Conservation (phyloP, 441 rosid genomes). For the Gossypium davidsonii region DNA sequence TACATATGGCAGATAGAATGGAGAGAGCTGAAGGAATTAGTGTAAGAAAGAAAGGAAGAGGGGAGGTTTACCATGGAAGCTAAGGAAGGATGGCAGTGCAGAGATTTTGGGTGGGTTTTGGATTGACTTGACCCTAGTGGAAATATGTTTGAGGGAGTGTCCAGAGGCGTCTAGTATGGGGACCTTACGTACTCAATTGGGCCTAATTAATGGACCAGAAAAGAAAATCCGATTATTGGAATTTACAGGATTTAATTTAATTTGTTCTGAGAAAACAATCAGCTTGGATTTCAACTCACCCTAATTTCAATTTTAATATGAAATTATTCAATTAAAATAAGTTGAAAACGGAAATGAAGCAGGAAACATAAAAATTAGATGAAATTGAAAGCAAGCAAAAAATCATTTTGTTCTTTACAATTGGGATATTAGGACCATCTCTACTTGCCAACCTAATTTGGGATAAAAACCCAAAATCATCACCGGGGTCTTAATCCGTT, state of each 20-base stretch:
- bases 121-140: too few species aligned
- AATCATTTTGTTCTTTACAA: not conserved
- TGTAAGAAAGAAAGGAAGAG: not conserved
- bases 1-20: not conserved
- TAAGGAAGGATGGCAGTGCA: not conserved
- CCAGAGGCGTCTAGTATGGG: not conserved
- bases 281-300: too few species aligned
- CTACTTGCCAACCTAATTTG: not conserved
- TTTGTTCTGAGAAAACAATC: not conserved
- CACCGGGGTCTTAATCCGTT: not conserved
- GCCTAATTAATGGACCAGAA: not conserved
- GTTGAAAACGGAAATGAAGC: too few species aligned
- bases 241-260: too few species aligned
- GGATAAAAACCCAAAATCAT: not conserved
- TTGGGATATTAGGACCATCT: not conserved
- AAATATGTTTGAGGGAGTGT: not conserved
- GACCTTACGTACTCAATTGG: not conserved
- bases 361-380: too few species aligned
- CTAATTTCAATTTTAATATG: too few species aligned
- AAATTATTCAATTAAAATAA: too few species aligned
- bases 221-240: not conserved
- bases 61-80: slow-evolving; percentile 10
- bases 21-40: not conserved
- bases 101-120: not conserved
- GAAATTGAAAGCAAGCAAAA: too few species aligned